Evolutionary conservation across 2,329 filamentous ascomycete genomes (phyloP).

Genomic region (Diaporthe batatas): DNA sequence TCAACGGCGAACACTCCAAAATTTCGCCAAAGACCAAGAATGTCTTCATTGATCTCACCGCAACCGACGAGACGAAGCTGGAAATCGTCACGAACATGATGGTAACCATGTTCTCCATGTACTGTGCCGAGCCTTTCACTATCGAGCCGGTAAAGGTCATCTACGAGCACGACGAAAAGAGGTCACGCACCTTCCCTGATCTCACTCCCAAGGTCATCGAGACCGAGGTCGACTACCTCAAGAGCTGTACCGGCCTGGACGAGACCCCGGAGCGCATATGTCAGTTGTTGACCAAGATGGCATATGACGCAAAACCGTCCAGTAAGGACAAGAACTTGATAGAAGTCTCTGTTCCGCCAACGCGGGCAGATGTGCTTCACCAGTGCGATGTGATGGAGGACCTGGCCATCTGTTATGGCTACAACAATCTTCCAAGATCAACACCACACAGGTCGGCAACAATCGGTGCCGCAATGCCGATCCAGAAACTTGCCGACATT

Average conservation of each 20-base stretch:
- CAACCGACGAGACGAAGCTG: conserved; percentile 94
- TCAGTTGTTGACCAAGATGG: conserved; percentile 88
- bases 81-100: conserved; percentile 97
- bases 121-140: conserved; percentile 89
- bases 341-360: conserved; percentile 87
- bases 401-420: conserved; percentile 94
- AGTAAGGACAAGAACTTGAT: conserved; percentile 76
- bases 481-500: conserved; percentile 97
- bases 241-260: conserved; percentile 87
- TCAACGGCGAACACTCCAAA: conserved; percentile 97
- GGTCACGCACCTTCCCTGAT: conserved; percentile 85
- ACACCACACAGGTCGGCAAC: conserved; percentile 89
- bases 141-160: conserved; percentile 94
- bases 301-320: conserved; percentile 84
- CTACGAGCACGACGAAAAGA: conserved; percentile 84
- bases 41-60: conserved; percentile 97
- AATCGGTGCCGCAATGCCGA: conserved; percentile 85
- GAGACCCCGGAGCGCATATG: conserved; percentile 82
- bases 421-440: conserved; percentile 92
- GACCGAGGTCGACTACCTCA: conserved; percentile 93
- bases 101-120: conserved; percentile 96
- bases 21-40: conserved; percentile 93
- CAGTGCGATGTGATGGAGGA: conserved; percentile 99
- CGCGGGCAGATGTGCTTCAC: conserved; percentile 93
- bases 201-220: conserved; percentile 81